Evolutionary conservation across 768 basidiomycete species (phyloP), one percentile per base, ranked within the genome.

Genomic region (Tricholoma furcatifolium): DNA sequence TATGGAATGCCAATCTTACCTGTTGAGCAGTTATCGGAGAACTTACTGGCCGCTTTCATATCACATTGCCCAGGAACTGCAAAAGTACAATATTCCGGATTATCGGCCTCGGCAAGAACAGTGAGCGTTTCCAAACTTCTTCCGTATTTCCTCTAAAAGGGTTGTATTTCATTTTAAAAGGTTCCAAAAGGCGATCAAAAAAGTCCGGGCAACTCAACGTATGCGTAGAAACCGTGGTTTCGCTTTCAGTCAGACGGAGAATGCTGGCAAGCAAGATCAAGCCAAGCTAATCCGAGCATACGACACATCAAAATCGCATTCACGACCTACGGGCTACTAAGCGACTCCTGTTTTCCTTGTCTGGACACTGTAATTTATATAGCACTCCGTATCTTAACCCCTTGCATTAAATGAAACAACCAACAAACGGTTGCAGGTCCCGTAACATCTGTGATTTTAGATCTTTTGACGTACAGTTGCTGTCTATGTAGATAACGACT

Each of bases 171-270:
- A 27, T 51, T 47, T 45, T 46, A 21, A 6, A 53, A 95, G 92
- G 70, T 97, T 97, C 74, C 94, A 98, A 70, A 97, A 98, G 67
- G 97, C 97, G 14, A 99, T 99, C 79, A 98, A 98, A 72, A 99
- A 99, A 69, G 97, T 99, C 11, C 85, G 97, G n/a, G 97, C 97
- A 0, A 91, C 94, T 2, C 97, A 99, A 66, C 85, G 97, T 31
- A 93, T 98, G 90, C 87, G 97, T 12, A 81, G 92, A 51, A 97
- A 93, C 57, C 85, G 97, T 43, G 97, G 97, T 3, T 99, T 98
- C 67, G 97, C 97, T 4, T 99, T 99, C 76, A 93, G 90, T 68
- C 95, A 98, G 70, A 97, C 94, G 2, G 95, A 98, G 70, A 89
- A 88, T 59, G 77, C 79, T 23, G 82, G 83, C 27, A 83, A 84